These are phyloP conservation scores for Amniculicola lignicola DNA, from an alignment of 495 filamentous ascomycete species.

Conservation along the genomic window DNA sequence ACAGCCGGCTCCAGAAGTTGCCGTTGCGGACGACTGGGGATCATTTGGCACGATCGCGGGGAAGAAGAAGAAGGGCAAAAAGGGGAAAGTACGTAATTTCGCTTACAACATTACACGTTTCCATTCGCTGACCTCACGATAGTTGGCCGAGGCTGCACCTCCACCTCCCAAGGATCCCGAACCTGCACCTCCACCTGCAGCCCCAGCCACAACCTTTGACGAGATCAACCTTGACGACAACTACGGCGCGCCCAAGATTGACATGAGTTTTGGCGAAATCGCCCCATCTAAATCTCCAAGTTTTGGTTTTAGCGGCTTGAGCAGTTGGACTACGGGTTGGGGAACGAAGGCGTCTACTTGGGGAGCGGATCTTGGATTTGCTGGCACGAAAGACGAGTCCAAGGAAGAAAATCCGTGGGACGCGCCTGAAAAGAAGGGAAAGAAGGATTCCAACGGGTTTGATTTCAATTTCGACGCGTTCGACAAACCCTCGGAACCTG, in stretches of 20 bases:
- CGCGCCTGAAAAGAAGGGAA: conserved; percentile 30
- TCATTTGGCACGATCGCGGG: conserved; percentile 36
- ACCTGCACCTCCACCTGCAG: conserved; percentile 25
- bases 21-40: conserved; percentile 42
- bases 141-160: conserved; percentile 29
- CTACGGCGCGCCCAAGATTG: conserved; percentile 30
- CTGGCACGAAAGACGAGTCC: conserved; percentile 9
- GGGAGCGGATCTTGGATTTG: conserved; percentile 19
- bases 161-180: conserved; percentile 32
- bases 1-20: conserved; percentile 24
- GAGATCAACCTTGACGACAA: conserved; percentile 31
- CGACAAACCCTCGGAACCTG: not conserved
- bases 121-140: conserved; percentile 25
- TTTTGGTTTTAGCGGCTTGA: conserved; percentile 27
- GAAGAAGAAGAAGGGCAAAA: conserved; percentile 40
- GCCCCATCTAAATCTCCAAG: conserved; percentile 16
- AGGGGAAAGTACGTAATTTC: conserved; percentile 34
- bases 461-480: conserved; percentile 33
- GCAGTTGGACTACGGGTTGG: conserved; percentile 27
- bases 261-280: conserved; percentile 33
- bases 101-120: conserved; percentile 27
- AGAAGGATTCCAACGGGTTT: conserved; percentile 17
- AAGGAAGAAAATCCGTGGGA: conserved; percentile 33
- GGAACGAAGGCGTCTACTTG: conserved; percentile 23
- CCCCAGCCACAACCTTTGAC: conserved; percentile 33